Evolutionary conservation across 1,284 basidiomycete genomes (phyloP).

Genomic region (Schizopora paradoxa): DNA sequence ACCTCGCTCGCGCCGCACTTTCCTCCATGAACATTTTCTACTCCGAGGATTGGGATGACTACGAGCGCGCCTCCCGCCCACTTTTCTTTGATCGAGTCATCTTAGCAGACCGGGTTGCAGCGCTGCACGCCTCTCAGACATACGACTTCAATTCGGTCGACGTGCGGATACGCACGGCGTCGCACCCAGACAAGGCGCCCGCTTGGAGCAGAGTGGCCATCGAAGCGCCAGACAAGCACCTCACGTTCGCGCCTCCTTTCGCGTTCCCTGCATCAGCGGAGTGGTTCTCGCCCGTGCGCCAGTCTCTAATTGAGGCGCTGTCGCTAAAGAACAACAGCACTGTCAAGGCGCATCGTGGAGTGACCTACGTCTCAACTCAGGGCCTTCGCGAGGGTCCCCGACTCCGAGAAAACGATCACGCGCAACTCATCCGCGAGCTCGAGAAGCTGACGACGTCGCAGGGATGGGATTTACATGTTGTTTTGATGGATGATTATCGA

Average conservation of each 20-base stretch:
- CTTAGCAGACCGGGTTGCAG: constrained; percentile 68
- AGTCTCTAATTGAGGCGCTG: not conserved
- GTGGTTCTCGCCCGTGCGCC: constrained; percentile 13
- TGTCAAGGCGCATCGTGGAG: constrained; percentile 21
- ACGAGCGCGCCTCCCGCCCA: constrained; percentile 58
- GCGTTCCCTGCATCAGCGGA: constrained; percentile 13
- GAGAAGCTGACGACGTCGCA: constrained; percentile 48
- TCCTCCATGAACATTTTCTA: constrained; percentile 66
- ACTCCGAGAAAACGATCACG: constrained; percentile 46
- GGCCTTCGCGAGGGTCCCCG: constrained; percentile 40
- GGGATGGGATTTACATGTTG: constrained; percentile 64
- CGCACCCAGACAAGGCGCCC: not conserved
- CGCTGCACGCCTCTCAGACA: constrained; percentile 41
- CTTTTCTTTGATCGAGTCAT: constrained; percentile 73
- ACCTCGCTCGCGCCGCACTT: constrained; percentile 63
- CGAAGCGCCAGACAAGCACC: constrained; percentile 12
- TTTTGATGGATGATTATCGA: constrained; percentile 38
- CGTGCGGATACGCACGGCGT: too few species aligned
- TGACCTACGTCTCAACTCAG: constrained; percentile 73
- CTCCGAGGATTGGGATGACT: constrained; percentile 72
- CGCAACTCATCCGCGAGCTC: constrained; percentile 45
- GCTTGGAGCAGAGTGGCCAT: not conserved
- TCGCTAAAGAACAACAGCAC: not conserved
- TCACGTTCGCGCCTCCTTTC: constrained; percentile 16
- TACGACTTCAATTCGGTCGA: constrained; percentile 7